Evolutionary conservation across 306 rosid species (phyloP).

Genomic region (Trichosanthes truncata): DNA sequence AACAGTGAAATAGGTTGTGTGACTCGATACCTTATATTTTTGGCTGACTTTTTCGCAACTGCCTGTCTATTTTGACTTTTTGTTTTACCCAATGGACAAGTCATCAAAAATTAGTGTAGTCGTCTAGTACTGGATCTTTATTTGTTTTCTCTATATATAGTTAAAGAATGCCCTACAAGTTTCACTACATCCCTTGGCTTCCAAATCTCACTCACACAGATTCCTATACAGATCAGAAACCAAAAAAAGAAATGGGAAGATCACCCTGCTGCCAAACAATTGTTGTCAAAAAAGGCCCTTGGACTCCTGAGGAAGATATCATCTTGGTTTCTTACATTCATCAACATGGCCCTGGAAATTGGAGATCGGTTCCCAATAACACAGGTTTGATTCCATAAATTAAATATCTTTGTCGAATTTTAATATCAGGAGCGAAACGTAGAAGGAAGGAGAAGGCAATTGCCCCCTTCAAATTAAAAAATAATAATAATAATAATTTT

Average conservation of each 20-base stretch:
- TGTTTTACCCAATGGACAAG: not conserved
- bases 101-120: not conserved
- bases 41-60: not conserved
- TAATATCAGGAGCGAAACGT: too few relatives aligned
- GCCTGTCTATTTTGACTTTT: not conserved
- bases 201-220: not conserved
- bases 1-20: not conserved
- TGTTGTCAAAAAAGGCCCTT: conserved; percentile 91
- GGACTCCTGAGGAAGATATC: conserved; percentile 98
- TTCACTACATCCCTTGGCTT: not conserved
- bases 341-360: conserved; percentile 83
- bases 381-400: conserved; percentile 33
- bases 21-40: not conserved
- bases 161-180: not conserved
- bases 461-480: too few relatives aligned
- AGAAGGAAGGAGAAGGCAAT: too few relatives aligned
- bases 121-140: not conserved
- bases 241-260: conserved; percentile 53
- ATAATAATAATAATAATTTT: too few relatives aligned
- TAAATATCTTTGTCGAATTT: too few relatives aligned
- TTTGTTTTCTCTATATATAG: not conserved
- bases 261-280: conserved; percentile 80
- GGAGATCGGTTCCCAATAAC: conserved; percentile 85
- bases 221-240: not conserved
- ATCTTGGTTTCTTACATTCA: conserved; percentile 85